These are phyloP conservation scores for Opeltia flavorubescens DNA, from an alignment of 495 filamentous ascomycete species.

Conservation along the genomic window DNA sequence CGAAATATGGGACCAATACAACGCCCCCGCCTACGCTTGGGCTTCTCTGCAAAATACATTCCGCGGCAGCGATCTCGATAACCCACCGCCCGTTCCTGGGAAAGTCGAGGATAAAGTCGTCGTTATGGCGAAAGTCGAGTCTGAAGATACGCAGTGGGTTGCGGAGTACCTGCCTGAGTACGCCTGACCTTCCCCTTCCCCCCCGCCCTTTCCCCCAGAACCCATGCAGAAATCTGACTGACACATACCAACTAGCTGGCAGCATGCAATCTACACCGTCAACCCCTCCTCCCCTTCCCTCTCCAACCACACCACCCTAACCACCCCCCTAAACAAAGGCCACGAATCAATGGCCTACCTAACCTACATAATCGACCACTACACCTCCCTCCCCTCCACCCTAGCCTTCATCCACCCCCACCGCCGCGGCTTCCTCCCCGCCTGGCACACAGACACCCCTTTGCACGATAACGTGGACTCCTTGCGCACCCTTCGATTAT, in stretches of 20 bases:
- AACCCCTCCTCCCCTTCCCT: conserved; percentile 36
- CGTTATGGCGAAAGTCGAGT: conserved; percentile 25
- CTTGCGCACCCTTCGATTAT: conserved; percentile 24
- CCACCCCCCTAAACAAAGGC: conserved; percentile 31
- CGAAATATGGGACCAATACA: conserved; percentile 31
- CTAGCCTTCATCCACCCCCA: conserved; percentile 38
- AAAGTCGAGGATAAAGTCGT: conserved; percentile 22
- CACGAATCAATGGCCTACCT: conserved; percentile 35
- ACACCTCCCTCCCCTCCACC: conserved; percentile 29
- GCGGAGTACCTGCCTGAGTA: conserved; percentile 27
- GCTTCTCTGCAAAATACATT: conserved; percentile 19
- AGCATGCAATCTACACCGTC: conserved; percentile 41
- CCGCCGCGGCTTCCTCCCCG: conserved; percentile 22
- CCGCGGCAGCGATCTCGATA: conserved; percentile 12
- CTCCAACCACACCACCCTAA: conserved; percentile 17
- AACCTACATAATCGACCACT: conserved; percentile 37
- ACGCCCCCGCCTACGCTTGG: conserved; percentile 28
- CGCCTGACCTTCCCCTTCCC: too few species aligned
- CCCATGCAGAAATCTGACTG: neutral
- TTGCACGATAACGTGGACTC: conserved; percentile 18
- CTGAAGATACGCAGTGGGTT: conserved; percentile 29
- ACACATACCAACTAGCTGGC: conserved; percentile 23
- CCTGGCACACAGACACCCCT: conserved; percentile 31
- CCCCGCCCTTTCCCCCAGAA: conserved; percentile 16
- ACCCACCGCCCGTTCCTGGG: conserved; percentile 9